Percentiles rank a stretch among this genome's conserved stretches.
phyloP scores from a whole-genome alignment of 1,139 yeast genomes.

The Zhuliangozyma blackwelliae region DNA sequence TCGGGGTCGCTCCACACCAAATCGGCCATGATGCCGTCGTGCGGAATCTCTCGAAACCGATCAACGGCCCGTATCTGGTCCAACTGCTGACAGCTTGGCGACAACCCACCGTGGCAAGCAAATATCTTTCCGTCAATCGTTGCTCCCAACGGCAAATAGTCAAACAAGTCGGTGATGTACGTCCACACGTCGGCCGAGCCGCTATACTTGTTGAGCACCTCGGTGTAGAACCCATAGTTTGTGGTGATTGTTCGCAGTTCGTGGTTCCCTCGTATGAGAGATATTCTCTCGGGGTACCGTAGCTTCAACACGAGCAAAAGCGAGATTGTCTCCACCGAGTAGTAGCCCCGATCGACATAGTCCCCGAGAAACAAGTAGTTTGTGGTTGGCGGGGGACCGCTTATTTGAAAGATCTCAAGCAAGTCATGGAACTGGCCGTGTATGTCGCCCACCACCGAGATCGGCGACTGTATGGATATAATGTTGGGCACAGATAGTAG shows the following conservation, averaged over 20 bases:
- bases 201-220: slow-evolving; percentile 78
- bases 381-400: slow-evolving; percentile 91
- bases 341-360: slow-evolving; percentile 85
- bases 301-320: slow-evolving; percentile 78
- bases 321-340: slow-evolving; percentile 88
- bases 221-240: slow-evolving; percentile 93
- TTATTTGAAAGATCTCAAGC: slow-evolving; percentile 85
- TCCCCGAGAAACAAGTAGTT: slow-evolving; percentile 91
- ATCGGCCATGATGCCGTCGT: slow-evolving; percentile 99
- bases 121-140: slow-evolving; percentile 91
- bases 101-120: slow-evolving; percentile 94
- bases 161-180: slow-evolving; percentile 87
- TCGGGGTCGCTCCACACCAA: slow-evolving; percentile 99
- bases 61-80: slow-evolving; percentile 90
- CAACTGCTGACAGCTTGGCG: slow-evolving; percentile 90
- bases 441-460: slow-evolving; percentile 97
- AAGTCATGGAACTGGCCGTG: slow-evolving; percentile 97
- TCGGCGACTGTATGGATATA: slow-evolving; percentile 77
- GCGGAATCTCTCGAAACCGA: slow-evolving; percentile 91
- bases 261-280: slow-evolving; percentile 87
- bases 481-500: slow-evolving; percentile 57
- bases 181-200: slow-evolving; percentile 84
- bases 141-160: slow-evolving; percentile 83
- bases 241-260: slow-evolving; percentile 96
- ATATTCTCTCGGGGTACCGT: slow-evolving; percentile 79